A percentile compares a stretch with the other conserved stretches of the same genome.
These are phyloP conservation scores for Trichophyton simii DNA, from an alignment of 2,329 filamentous ascomycete species.

Conservation along the genomic window DNA sequence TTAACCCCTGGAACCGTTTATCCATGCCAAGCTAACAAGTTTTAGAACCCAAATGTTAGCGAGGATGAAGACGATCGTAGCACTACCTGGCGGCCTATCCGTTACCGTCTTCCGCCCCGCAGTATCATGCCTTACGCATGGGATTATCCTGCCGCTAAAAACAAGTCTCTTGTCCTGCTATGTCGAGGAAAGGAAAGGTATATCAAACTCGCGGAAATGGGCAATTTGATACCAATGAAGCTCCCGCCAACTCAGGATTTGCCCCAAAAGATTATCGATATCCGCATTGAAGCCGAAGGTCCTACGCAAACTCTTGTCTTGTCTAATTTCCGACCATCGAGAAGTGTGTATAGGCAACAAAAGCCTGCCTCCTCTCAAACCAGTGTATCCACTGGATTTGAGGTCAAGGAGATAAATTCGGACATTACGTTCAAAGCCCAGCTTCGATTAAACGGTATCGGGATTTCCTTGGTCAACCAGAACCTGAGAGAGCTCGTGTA, in stretches of 20 bases:
- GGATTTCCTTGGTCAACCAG: conserved; percentile 83
- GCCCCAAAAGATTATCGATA: conserved; percentile 74
- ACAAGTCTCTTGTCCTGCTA: conserved; percentile 78
- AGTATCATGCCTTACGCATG: conserved; percentile 99
- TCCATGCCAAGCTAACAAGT: neutral
- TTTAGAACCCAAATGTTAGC: conserved; percentile 58
- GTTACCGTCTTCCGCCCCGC: conserved; percentile 79
- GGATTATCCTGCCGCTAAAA: conserved; percentile 97
- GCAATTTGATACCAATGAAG: conserved; percentile 90
- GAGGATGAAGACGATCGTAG: conserved; percentile 70
- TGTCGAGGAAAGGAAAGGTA: conserved; percentile 72
- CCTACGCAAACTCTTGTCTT: conserved; percentile 89
- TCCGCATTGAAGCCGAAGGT: conserved; percentile 89
- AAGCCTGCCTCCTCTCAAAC: conserved; percentile 43
- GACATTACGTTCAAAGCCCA: conserved; percentile 82
- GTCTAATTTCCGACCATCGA: conserved; percentile 85
- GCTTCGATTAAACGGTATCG: conserved; percentile 76
- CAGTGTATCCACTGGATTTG: conserved; percentile 59
- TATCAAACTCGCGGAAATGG: conserved; percentile 91
- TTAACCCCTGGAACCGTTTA: neutral
- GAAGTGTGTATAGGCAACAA: conserved; percentile 74
- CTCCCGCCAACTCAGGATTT: conserved; percentile 54
- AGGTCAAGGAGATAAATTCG: conserved; percentile 84
- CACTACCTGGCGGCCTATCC: conserved; percentile 81
- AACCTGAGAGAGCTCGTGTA: conserved; percentile 89